Evolutionary conservation across 2,329 filamentous ascomycete genomes (phyloP).

Genomic region (Lasiodiplodia sp.): DNA sequence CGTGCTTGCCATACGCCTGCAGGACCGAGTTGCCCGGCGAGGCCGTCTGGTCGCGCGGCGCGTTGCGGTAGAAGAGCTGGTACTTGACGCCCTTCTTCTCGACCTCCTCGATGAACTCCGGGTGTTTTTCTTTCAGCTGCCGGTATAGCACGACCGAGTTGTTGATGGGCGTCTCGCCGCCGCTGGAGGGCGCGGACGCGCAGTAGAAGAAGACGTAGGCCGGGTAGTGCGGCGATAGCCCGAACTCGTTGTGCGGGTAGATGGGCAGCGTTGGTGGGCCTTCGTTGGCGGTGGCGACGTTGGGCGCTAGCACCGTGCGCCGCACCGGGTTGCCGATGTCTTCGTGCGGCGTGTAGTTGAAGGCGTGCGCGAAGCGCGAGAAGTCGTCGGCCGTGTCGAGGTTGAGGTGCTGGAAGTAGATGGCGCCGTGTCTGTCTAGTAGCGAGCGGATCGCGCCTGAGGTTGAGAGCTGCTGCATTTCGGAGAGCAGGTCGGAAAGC

Average conservation of each 20-base stretch:
- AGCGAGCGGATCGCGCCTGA: constrained; percentile 29
- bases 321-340: constrained; percentile 33
- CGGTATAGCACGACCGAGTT: constrained; percentile 31
- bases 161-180: constrained; percentile 34
- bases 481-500: neutral
- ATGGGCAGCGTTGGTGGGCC: constrained; percentile 32
- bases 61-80: constrained; percentile 32
- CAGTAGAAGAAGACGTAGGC: constrained; percentile 33
- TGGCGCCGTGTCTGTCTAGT: constrained; percentile 31
- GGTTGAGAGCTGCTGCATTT: constrained; percentile 18
- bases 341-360: constrained; percentile 32
- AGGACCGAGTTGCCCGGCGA: constrained; percentile 31
- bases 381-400: constrained; percentile 28
- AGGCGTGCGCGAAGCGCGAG: constrained; percentile 32
- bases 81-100: constrained; percentile 32
- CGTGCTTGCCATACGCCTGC: constrained; percentile 31
- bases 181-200: constrained; percentile 26
- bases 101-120: constrained; percentile 31
- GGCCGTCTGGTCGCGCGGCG: constrained; percentile 27
- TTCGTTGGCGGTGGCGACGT: constrained; percentile 33
- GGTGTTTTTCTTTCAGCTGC: constrained; percentile 26
- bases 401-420: constrained; percentile 31
- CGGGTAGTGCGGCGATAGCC: constrained; percentile 32
- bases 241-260: constrained; percentile 34
- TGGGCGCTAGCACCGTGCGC: constrained; percentile 29